A percentile compares a stretch with the other conserved stretches of the same genome.
phyloP scores from a whole-genome alignment of 2,329 filamentous ascomycete genomes.

The Ceratocystis colombiana region DNA sequence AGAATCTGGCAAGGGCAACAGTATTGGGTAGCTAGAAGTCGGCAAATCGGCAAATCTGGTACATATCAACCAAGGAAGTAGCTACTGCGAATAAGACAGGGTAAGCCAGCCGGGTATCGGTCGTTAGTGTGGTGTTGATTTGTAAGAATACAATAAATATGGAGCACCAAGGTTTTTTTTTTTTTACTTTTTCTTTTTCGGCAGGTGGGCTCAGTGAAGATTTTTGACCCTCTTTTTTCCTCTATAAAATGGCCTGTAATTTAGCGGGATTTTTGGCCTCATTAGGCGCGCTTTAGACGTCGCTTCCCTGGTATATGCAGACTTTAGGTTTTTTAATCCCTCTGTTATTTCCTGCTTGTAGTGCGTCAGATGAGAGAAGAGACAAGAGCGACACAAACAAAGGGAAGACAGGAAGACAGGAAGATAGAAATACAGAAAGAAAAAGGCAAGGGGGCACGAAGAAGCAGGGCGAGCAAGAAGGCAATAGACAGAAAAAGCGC shows the following conservation, averaged over 20 bases:
- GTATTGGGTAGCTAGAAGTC: background rate
- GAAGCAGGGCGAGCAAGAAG: no score
- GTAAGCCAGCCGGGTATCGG: background rate
- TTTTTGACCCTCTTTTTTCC: background rate
- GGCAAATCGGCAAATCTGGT: background rate
- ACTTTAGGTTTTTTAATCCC: background rate
- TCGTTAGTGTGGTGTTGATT: background rate
- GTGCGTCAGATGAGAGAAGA: background rate
- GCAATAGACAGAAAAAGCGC: background rate
- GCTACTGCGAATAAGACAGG: background rate
- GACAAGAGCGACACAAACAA: background rate
- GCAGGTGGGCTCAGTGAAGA: no score
- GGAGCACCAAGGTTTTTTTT: background rate
- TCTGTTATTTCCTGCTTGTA: background rate
- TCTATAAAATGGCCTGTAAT: background rate
- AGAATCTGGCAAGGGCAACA: no score
- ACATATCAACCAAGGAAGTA: background rate
- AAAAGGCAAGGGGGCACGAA: no score
- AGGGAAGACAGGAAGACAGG: background rate
- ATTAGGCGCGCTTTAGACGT: background rate
- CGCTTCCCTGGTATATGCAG: background rate
- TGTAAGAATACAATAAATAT: slow-evolving; percentile 6
- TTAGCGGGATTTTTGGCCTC: background rate
- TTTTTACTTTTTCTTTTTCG: background rate
- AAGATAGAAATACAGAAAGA: background rate